Evolutionary conservation across 129 eudicot genomes (phyloP), one percentile per base, ranked within the genome.

Genomic region (Lactuca saligna): DNA sequence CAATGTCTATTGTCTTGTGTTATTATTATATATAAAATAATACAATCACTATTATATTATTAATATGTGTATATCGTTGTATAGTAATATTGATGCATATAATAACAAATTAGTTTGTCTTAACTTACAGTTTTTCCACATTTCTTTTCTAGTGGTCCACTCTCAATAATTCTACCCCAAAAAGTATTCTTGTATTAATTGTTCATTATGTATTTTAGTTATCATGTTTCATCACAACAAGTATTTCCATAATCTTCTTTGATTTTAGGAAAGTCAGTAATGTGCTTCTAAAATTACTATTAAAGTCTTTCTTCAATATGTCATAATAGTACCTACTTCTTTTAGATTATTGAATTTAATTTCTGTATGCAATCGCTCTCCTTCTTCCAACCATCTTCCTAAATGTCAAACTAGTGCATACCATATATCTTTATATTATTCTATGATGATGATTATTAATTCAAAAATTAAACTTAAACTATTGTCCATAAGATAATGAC

Each of bases 361-460:
- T 13, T 54, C 15, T 61, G n/a, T 13, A 63, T 51, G 38, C 54
- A 15, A 75, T 17, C 58, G 16, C 32, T 57, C 13, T 39, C 59
- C 39, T 48, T 51, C 49, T 59, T 68, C 69, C 74, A 12, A 37
- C 56, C 63, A 49, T 59, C 69, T 58, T 68, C 80, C 73, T 72
- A 72, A 61, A 72, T 37, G 77, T 51, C 69, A 60, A 61, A 61
- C 25, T 48, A 50, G 50, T 61, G 56, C 31, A 17, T 38, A 41
- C 7, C n/a, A n/a, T n/a, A n/a, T 25, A 25, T 25, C 29, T 42
- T 48, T 54, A 64, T 64, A 15, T 15, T 31, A 59, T 34, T 25
- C 39, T 11, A 57, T 3, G 29, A 25, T 25, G 29, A 25, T 25
- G 6, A 16, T 65, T 55, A 17, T 32, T 57, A 57, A 66, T 66